Percentiles rank a stretch among this genome's conserved stretches.
These are phyloP conservation scores for Fusarium sp. DNA, from an alignment of 2,329 filamentous ascomycete species.

Conservation along the genomic window DNA sequence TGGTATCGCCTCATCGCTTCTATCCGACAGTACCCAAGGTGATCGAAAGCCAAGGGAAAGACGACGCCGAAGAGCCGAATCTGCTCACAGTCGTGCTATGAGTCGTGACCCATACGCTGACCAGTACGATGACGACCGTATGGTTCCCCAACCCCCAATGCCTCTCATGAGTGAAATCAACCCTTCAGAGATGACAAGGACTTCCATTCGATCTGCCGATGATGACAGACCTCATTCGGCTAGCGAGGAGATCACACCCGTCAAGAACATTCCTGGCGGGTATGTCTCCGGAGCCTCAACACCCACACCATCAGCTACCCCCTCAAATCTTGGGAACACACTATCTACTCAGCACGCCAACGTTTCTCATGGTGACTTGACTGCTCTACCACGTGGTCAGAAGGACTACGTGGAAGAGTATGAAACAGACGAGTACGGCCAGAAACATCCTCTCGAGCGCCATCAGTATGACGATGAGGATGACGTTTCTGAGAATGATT, in stretches of 20 bases:
- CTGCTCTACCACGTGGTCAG: constrained; percentile 64
- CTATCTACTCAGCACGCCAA: constrained; percentile 78
- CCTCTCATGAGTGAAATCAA: constrained; percentile 89
- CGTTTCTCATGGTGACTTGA: constrained; percentile 70
- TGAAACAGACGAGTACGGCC: constrained; percentile 62
- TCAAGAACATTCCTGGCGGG: constrained; percentile 74
- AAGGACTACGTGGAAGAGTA: constrained; percentile 60
- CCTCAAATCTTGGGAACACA: constrained; percentile 68
- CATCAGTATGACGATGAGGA: constrained; percentile 59
- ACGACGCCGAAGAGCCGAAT: constrained; percentile 66
- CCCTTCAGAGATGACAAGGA: constrained; percentile 87
- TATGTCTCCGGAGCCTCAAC: constrained; percentile 71
- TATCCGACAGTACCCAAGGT: constrained; percentile 59
- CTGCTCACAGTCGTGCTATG: constrained; percentile 59
- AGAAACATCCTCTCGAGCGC: constrained; percentile 58
- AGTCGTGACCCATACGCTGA: constrained; percentile 62
- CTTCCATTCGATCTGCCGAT: constrained; percentile 86
- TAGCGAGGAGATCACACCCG: constrained; percentile 71
- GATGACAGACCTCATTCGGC: constrained; percentile 80
- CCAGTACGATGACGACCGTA: constrained; percentile 67
- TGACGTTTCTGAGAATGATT: constrained; percentile 53
- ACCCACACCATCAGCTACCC: constrained; percentile 71
- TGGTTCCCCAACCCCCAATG: constrained; percentile 79
- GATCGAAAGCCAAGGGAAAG: constrained; percentile 66
- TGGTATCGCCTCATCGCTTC: constrained; percentile 53